phyloP scores from a whole-genome alignment of 345 rosid species.

The Aegle marmelos region DNA sequence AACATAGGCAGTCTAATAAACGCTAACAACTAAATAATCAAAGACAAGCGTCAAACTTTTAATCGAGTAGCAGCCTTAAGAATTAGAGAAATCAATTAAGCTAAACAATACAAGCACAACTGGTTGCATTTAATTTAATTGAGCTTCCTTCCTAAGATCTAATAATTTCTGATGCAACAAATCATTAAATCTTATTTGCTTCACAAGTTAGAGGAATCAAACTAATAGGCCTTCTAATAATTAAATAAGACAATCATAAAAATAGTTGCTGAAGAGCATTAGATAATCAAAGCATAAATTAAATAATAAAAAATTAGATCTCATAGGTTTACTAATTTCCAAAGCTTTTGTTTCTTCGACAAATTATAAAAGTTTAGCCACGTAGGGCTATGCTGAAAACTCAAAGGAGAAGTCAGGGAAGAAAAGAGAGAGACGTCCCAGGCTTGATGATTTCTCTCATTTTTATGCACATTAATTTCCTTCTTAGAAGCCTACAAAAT shows the following conservation, averaged over 20 bases:
- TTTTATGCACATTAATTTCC: too few relatives aligned
- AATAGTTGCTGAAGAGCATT: background rate
- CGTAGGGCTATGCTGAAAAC: background rate
- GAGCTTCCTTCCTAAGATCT: background rate
- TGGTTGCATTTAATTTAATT: background rate
- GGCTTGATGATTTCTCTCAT: too few relatives aligned
- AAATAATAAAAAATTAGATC: background rate
- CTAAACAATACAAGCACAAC: background rate
- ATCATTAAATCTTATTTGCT: too few relatives aligned
- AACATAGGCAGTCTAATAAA: too few relatives aligned
- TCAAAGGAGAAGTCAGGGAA: too few relatives aligned
- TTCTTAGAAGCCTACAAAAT: too few relatives aligned
- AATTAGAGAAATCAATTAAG: background rate
- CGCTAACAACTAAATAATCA: background rate
- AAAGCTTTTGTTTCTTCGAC: background rate
- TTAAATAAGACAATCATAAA: background rate
- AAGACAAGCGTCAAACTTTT: too few relatives aligned
- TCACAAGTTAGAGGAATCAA: too few relatives aligned
- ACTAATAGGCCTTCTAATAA: too few relatives aligned
- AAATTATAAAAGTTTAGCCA: background rate
- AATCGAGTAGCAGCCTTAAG: too few relatives aligned
- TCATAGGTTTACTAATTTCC: background rate
- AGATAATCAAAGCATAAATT: background rate
- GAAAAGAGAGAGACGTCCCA: too few relatives aligned
- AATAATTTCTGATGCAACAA: background rate